phyloP scores from a whole-genome alignment of 306 rosid genomes.

The Amphicarpaea edgeworthii region DNA sequence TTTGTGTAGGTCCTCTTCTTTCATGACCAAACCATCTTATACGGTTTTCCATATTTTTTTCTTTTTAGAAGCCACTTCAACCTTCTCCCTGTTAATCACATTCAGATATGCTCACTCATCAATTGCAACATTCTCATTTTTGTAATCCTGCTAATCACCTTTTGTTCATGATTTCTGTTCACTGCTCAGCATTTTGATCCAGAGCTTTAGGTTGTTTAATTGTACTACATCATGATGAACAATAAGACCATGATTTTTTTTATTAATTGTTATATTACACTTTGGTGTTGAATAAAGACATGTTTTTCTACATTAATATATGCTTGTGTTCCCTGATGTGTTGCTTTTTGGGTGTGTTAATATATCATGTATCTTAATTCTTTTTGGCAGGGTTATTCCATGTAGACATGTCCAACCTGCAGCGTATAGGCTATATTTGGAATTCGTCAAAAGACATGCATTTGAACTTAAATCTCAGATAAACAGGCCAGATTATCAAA shows the following conservation, averaged over 20 bases:
- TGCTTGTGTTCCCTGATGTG: constrained; percentile 14
- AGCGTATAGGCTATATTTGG: constrained; percentile 87
- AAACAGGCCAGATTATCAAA: constrained; percentile 64
- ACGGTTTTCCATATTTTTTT: background rate
- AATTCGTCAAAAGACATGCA: constrained; percentile 78
- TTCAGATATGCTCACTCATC: background rate
- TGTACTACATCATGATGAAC: background rate
- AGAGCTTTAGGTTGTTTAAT: background rate
- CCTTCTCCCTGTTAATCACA: background rate
- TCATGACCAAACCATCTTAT: background rate
- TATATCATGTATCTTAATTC: background rate
- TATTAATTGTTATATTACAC: background rate
- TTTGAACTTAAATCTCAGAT: constrained; percentile 80
- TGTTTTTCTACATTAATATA: background rate
- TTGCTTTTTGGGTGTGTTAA: constrained; percentile 20
- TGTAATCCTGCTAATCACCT: constrained; percentile 8
- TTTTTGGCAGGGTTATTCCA: constrained; percentile 83
- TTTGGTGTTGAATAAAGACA: background rate
- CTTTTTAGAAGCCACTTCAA: constrained; percentile 4
- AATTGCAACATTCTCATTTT: background rate
- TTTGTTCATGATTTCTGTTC: background rate
- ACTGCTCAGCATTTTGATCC: constrained; percentile 24
- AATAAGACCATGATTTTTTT: background rate
- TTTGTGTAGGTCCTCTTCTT: background rate
- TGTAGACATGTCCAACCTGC: constrained; percentile 76